Evolutionary conservation across 495 filamentous ascomycete species (phyloP).

Genomic region (Aspergillus homomorphus): DNA sequence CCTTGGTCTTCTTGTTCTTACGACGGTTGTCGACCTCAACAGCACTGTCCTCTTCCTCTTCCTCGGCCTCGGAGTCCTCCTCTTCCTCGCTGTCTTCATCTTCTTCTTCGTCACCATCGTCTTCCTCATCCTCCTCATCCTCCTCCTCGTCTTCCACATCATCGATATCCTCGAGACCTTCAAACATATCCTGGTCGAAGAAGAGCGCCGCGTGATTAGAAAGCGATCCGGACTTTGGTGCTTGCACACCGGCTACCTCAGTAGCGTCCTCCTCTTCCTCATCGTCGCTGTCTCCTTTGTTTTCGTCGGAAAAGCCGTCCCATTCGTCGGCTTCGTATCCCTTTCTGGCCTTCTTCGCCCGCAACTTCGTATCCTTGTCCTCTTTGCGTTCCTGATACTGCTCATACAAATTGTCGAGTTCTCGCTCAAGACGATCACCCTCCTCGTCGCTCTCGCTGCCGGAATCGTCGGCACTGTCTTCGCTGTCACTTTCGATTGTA

Average conservation of each 20-base stretch:
- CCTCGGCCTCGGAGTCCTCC: slow-evolving; percentile 5
- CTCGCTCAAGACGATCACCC: slow-evolving; percentile 72
- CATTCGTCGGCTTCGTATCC: slow-evolving; percentile 84
- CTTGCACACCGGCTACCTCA: slow-evolving; percentile 41
- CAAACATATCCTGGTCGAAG: slow-evolving; percentile 95
- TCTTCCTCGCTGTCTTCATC: slow-evolving; percentile 40
- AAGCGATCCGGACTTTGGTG: slow-evolving; percentile 50
- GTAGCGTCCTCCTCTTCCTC: slow-evolving; percentile 56
- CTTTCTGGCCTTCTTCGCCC: slow-evolving; percentile 82
- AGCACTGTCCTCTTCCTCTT: slow-evolving; percentile 7
- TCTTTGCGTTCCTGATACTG: slow-evolving; percentile 78
- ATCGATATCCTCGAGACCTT: slow-evolving; percentile 61
- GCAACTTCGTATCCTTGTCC: slow-evolving; percentile 76
- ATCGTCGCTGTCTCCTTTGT: slow-evolving; percentile 50
- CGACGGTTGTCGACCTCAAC: slow-evolving; percentile 1
- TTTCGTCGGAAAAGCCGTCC: slow-evolving; percentile 77
- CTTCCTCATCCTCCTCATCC: slow-evolving; percentile 3
- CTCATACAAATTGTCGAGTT: slow-evolving; percentile 83
- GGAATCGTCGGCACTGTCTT: slow-evolving; percentile 58
- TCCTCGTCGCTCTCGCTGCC: slow-evolving; percentile 72
- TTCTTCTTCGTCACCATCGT: slow-evolving; percentile 44
- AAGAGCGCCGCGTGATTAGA: slow-evolving; percentile 83
- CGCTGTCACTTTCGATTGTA: slow-evolving; percentile 49
- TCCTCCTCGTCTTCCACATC: slow-evolving; percentile 38
- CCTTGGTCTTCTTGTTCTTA: slow-evolving; percentile 35